Evolutionary conservation across 306 rosid species (phyloP), one percentile per base, ranked within the genome.

Genomic region (Cucumis sativus): DNA sequence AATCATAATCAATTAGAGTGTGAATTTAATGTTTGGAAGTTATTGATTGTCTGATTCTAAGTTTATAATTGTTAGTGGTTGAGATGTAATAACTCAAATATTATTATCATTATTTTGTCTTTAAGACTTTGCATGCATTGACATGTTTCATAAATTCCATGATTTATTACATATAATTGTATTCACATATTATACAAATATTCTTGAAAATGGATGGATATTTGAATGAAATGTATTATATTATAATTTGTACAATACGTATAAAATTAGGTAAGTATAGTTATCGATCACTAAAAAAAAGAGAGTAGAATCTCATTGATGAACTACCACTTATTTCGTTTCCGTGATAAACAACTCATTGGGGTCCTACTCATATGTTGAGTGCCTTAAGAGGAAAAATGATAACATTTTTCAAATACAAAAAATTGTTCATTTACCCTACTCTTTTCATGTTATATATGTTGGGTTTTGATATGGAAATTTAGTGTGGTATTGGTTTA

Each of bases 401-500:
- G 14, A 40, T 39, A 9, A 39, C 72, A 66, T 39, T 66, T 66
- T 66, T 62, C 23, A 66, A 37, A n/a, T 41, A 18, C 47, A 66
- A 65, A 17, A 37, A 4, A 18, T 66, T 39, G 49, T 66, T 66
- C 51, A 18, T 37, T 37, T 66, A 10, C 52, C 17, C n/a, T 8
- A 6, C 7, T 15, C 25, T 65, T 23, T 65, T 18, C 71, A 39
- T 65, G 51, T 65, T 51, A 47, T 23, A 23, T 23, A 23, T 64
- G 72, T 65, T 65, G 68, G 68, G 68, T 65, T 37, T 65, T 37
- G 72, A 65, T 65, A 65, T 37, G 5, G 51, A 65, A 65, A 65
- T 65, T 65, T 65, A 68, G 74, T 18, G 74, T 8, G 20, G 21
- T 17, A 18, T 66, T 66, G 28, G 4, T 40, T 39, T 67, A 40